Base-by-base conservation (phyloP, 305 asterid genomes). In the Fraxinus sp. region DNA sequence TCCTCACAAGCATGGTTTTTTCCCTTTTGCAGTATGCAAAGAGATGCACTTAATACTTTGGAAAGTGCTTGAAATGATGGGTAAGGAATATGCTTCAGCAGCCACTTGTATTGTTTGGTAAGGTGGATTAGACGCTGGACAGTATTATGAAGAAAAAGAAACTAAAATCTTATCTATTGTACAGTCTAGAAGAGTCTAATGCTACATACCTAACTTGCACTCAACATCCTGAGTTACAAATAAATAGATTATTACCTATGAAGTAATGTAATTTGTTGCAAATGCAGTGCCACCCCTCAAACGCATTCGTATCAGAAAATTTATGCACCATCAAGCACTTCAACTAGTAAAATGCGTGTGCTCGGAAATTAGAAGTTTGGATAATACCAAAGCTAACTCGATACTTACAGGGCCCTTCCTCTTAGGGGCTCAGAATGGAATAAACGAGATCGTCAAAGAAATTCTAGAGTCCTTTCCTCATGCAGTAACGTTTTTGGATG, bases 261-360 rank as follows among this genome's bases (percentile, higher is more conserved):
- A 72, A 49, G n/a, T 18, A 16, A 59, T 13, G 20, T 10, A 14
- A n/a, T 30, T 30, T 77, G 46, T 73, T 75, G 35, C 33, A 59
- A 3, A 14, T 66, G 59, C 86, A 87, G 88, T 83, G 55, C 68
- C 33, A 71, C 83, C 76, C 72, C 22, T 85, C 1, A 83, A 81
- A 39, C 84, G 81, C 68, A 70, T 71, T 18, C 86, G 79, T 71
- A 43, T 55, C 41, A 43, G 18, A 37, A 85, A 87, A 78, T 64
- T 85, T 7, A 87, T 83, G 88, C 90, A 87, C 46, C 82, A 70
- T 68, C 90, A 87, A 74, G 90, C 90, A 10, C 57, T 79, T 66
- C 78, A 85, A 79, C 81, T 87, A 5, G 79, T 85, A 62, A 85
- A 84, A 36, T 49, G 72, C 35, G 64, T 83, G 81, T 87, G 90